A percentile compares a stretch with the other conserved stretches of the same genome.
These are phyloP conservation scores for Neoboletus subvelutipes DNA, from an alignment of 768 basidiomycete genomes.

Conservation along the genomic window DNA sequence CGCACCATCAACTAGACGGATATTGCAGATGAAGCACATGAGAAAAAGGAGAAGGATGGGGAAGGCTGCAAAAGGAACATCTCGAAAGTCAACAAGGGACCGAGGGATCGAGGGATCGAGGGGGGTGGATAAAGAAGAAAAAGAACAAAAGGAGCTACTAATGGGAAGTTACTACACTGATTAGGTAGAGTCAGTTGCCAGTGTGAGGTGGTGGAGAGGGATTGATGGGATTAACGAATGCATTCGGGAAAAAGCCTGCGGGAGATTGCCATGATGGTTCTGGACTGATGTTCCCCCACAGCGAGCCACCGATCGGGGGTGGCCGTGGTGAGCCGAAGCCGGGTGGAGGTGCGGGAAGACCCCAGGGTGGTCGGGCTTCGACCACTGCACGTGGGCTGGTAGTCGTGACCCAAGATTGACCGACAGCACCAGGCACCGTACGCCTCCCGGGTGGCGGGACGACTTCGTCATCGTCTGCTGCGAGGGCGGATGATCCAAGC, in stretches of 20 bases:
- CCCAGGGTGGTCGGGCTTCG: constrained; percentile 48
- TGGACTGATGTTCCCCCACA: constrained; percentile 44
- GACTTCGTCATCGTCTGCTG: constrained; percentile 80
- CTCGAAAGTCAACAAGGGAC: constrained; percentile 11
- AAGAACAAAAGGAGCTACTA: constrained; percentile 10
- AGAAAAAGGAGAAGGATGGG: background rate
- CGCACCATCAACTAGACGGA: constrained; percentile 15
- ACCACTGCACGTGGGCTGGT: constrained; percentile 46
- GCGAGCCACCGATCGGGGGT: constrained; percentile 33
- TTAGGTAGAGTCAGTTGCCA: constrained; percentile 30
- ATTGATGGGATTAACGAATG: constrained; percentile 48
- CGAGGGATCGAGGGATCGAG: background rate
- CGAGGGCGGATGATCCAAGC: constrained; percentile 74
- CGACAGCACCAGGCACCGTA: constrained; percentile 38
- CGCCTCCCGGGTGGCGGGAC: constrained; percentile 52
- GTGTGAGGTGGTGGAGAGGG: constrained; percentile 48
- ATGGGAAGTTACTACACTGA: constrained; percentile 22
- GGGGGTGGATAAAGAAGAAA: too few species aligned
- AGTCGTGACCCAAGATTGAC: constrained; percentile 49
- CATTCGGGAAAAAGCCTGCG: constrained; percentile 44
- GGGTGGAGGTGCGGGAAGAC: constrained; percentile 35
- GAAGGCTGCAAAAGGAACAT: constrained; percentile 10
- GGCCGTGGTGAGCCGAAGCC: constrained; percentile 37
- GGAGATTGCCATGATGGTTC: constrained; percentile 53
- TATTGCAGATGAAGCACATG: constrained; percentile 31